Evolutionary conservation across 2,329 filamentous ascomycete genomes (phyloP), one percentile per base, ranked within the genome.

Genomic region (Cryphonectria parasitica): DNA sequence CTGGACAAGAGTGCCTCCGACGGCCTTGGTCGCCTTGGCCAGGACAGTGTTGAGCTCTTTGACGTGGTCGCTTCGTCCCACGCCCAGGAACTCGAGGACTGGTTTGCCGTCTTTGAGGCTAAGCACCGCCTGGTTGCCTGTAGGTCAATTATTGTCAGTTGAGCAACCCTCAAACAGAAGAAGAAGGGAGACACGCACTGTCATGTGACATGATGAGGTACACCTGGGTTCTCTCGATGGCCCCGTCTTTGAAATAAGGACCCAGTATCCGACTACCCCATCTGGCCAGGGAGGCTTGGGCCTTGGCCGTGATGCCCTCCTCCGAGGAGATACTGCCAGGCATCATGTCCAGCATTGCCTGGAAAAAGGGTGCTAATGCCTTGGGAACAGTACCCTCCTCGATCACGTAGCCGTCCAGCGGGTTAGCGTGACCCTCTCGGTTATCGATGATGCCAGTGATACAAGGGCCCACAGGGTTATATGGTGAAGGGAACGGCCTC

Each of bases 151-250:
- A 36, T 66, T 68, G 11, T 64, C 22, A 74, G 52, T 76, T 13
- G 43, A 0, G 39, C 36, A 39, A 39, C 11, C 2, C 34, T n/a
- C 36, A 11, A 39, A 39, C 2, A 6, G 8, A 45, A 19, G 13
- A 4, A 25, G 15, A 25, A 64, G 5, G 31, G 15, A 39, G n/a
- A 28, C 28, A 76, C 80, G 76, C 80, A 82, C 85, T 88, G 74
- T 91, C 89, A 74, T 91, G 89, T 1, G 86, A 88, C 88, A 91
- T 91, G 76, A 91, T 83, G 4, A 92, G 82, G 76, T 91, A 92
- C 0, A 89, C 84, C 70, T 90, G 87, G 0, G 89, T 92, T 70
- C 81, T 85, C 76, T 87, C 85, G 28, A 90, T 79, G 25, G 88
- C 87, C 0, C 89, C 87, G 8, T 83, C 81, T 8, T 81, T 80